A percentile compares a stretch with the other conserved stretches of the same genome.
Evolutionary conservation across 2,329 filamentous ascomycete species (phyloP).

Genomic region (Colletotrichum tabaci): DNA sequence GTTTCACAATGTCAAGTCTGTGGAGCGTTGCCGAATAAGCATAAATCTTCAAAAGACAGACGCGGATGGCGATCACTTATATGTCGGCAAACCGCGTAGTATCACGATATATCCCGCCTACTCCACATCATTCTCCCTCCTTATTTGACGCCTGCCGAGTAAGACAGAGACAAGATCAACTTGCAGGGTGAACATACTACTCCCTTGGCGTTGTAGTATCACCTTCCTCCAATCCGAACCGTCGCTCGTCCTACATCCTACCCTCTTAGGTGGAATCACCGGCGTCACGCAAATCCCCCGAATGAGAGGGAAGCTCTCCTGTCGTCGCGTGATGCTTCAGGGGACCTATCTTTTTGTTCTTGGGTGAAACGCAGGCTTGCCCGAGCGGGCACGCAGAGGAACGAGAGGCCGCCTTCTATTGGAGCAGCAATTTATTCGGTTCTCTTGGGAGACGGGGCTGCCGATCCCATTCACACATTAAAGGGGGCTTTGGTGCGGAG

Average conservation of each 20-base stretch:
- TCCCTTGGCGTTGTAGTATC: constrained; percentile 6
- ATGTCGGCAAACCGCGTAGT: neutral
- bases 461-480: constrained; percentile 10
- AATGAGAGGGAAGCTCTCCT: constrained; percentile 1
- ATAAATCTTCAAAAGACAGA: neutral
- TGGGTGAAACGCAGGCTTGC: constrained; percentile 8
- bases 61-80: constrained; percentile 13
- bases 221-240: neutral
- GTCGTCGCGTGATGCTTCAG: constrained; percentile 2
- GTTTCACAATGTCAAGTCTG: neutral
- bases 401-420: constrained; percentile 8
- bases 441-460: neutral
- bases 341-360: neutral
- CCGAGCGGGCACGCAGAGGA: neutral
- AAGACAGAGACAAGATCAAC: constrained; percentile 2
- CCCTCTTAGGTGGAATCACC: constrained; percentile 6
- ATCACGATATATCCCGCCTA: neutral
- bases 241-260: neutral
- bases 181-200: neutral
- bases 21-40: constrained; percentile 10
- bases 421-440: constrained; percentile 31
- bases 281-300: constrained; percentile 13
- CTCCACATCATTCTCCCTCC: neutral
- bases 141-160: neutral
- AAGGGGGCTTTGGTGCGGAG: constrained; percentile 19